These are phyloP conservation scores for Naematelia encephala DNA, from an alignment of 768 basidiomycete species.

Conservation along the genomic window DNA sequence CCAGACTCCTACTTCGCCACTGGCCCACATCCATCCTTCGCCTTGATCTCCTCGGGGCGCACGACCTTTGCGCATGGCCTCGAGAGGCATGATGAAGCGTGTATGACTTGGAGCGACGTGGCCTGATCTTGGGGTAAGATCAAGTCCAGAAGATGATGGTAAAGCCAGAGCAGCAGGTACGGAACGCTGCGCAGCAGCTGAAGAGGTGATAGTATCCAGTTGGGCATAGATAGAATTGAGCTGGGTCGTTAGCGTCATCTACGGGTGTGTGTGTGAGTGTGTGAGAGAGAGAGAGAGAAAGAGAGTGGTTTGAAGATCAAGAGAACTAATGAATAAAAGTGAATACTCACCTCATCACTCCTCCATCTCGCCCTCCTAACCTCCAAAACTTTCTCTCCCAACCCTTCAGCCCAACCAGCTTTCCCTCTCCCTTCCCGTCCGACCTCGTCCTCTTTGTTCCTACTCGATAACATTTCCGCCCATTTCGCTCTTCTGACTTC, in stretches of 20 bases:
- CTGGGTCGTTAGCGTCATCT: constrained; percentile 9
- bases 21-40: constrained; percentile 37
- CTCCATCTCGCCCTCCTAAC: constrained; percentile 47
- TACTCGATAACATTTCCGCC: constrained; percentile 9
- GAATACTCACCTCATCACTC: constrained; percentile 40
- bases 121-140: constrained; percentile 14
- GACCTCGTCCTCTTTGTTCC: not conserved
- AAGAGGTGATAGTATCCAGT: constrained; percentile 28
- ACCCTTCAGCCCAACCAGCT: constrained; percentile 28
- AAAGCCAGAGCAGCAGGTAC: not conserved
- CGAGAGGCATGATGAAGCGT: constrained; percentile 26
- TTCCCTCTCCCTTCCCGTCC: constrained; percentile 10
- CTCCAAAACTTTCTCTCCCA: constrained; percentile 46
- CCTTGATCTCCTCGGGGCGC: constrained; percentile 18
- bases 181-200: constrained; percentile 9
- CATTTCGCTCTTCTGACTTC: constrained; percentile 10
- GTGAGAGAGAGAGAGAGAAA: not conserved
- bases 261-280: not conserved
- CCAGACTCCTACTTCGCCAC: constrained; percentile 26
- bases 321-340: not conserved
- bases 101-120: constrained; percentile 38
- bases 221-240: constrained; percentile 34
- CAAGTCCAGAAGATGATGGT: not conserved
- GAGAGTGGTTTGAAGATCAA: not conserved
- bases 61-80: constrained; percentile 17